Base-by-base conservation (phyloP, 805 yeast genomes). In the Cyberlindnera bimundalis region DNA sequence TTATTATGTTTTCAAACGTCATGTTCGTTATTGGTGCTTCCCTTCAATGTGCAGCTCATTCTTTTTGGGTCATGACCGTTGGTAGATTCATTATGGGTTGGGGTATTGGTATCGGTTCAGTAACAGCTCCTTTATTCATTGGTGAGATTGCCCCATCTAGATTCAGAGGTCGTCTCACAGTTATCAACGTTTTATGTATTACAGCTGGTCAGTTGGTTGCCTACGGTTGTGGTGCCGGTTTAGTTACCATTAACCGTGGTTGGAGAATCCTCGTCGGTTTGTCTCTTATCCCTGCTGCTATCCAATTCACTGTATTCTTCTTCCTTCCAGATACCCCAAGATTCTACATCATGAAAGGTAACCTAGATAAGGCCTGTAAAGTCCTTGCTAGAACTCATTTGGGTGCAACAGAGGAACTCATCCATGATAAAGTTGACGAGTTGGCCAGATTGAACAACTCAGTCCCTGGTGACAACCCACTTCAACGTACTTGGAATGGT, bases 321-420 rank as follows among this genome's bases (percentile, higher is more conserved):
- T 90, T 87, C 67, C 74, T 91, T 62, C 98, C 99, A 11, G 99
- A 91, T 58, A 89, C 98, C 11, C 99, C 99, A 44, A 78, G 99
- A 61, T 91, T 67, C 60, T 79, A 91, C 55, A 80, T 91, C 34
- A 79, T 84, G 71, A 76, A 79, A 48, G 84, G 84, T 38, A 67
- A 77, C 36, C 50, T 69, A 17, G 87, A 78, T 3, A 69, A 67
- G 46, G 98, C 98, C 14, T 73, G 71, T 33, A 58, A 63, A 10
- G 95, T 89, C 3, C 64, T 91, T 32, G 62, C 68, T 21, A 78
- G 65, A 60, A 78, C 84, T 27, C 84, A 90, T 60, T 61, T 65
- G 20, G 73, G 76, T 44, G 80, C 90, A 4, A 66, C 85, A 8
- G 79, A 78, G 27, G 79, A 71, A 6, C 71, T 79, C 40, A 79